Conservation (phyloP, 2,329 filamentous ascomycete species). For the Proliferodiscus dingleyae region DNA sequence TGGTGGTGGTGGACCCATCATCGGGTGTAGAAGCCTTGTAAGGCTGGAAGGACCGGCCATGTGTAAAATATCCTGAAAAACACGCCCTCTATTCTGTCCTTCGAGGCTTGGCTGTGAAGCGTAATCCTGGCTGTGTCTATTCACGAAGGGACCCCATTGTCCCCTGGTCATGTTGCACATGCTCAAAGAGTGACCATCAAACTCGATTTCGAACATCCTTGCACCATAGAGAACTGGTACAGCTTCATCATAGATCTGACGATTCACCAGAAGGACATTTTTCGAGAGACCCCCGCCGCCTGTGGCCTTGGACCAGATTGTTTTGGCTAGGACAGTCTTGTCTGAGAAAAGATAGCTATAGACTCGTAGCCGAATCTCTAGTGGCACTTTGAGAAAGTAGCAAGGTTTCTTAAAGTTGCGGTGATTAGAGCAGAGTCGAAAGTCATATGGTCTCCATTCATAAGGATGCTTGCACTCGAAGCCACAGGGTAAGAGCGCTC, state of each 20-base stretch:
- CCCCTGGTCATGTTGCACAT: no score
- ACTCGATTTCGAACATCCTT: conserved; percentile 14
- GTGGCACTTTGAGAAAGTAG: conserved; percentile 16
- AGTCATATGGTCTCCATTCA: conserved; percentile 12
- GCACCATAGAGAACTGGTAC: conserved; percentile 12
- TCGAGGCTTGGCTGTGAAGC: conserved; percentile 71
- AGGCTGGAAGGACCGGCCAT: no score
- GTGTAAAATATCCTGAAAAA: no score
- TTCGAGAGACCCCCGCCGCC: conserved; percentile 1
- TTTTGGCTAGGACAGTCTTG: conserved; percentile 11
- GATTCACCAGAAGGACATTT: conserved; percentile 12
- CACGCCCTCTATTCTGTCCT: conserved; percentile 88
- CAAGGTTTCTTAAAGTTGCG: conserved; percentile 6
- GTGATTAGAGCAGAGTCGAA: conserved; percentile 14
- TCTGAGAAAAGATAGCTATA: conserved; percentile 13
- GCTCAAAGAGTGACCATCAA: conserved; percentile 8
- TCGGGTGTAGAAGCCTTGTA: no score
- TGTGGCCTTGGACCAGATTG: background rate
- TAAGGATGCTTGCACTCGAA: conserved; percentile 13
- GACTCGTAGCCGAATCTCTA: conserved; percentile 16
- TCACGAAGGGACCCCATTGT: no score
- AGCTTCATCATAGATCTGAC: conserved; percentile 16
- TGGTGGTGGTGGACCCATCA: no score
- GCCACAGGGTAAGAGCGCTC: conserved; percentile 12
- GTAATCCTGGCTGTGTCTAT: no score